These are phyloP conservation scores for Botrytis byssoidea DNA, from an alignment of 2,329 filamentous ascomycete species.

Conservation along the genomic window DNA sequence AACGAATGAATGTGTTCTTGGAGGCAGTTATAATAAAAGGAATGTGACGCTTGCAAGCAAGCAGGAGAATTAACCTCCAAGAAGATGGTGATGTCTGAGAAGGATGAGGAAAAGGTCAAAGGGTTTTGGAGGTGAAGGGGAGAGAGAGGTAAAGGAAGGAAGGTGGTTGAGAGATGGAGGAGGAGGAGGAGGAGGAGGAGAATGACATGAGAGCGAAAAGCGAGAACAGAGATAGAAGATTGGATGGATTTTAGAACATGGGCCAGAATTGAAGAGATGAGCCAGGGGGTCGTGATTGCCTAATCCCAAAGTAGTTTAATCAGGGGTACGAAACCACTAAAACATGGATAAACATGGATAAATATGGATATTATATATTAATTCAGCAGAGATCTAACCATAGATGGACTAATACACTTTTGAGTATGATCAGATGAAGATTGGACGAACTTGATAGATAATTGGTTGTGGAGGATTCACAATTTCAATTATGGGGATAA, in stretches of 20 bases:
- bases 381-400: neutral
- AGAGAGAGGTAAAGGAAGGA: slow-evolving; percentile 22
- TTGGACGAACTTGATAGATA: slow-evolving; percentile 5
- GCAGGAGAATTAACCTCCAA: slow-evolving; percentile 36
- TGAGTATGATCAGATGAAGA: slow-evolving; percentile 2
- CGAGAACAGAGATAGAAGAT: neutral
- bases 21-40: slow-evolving; percentile 42
- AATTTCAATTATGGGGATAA: slow-evolving; percentile 9
- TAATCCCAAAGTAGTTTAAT: slow-evolving; percentile 4
- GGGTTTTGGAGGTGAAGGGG: slow-evolving; percentile 27
- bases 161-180: slow-evolving; percentile 18
- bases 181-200: slow-evolving; percentile 14
- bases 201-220: neutral
- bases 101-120: slow-evolving; percentile 29
- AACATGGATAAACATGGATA: neutral
- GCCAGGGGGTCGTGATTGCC: neutral
- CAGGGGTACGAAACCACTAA: slow-evolving; percentile 11
- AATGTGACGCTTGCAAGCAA: slow-evolving; percentile 59
- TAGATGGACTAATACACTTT: neutral
- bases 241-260: neutral
- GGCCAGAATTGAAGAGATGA: slow-evolving; percentile 10
- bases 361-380: neutral
- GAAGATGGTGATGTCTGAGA: slow-evolving; percentile 28
- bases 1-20: slow-evolving; percentile 43
- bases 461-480: slow-evolving; percentile 5